Base-by-base conservation (phyloP, 208 protist species). In the Acanthamoeba triangularis region DNA sequence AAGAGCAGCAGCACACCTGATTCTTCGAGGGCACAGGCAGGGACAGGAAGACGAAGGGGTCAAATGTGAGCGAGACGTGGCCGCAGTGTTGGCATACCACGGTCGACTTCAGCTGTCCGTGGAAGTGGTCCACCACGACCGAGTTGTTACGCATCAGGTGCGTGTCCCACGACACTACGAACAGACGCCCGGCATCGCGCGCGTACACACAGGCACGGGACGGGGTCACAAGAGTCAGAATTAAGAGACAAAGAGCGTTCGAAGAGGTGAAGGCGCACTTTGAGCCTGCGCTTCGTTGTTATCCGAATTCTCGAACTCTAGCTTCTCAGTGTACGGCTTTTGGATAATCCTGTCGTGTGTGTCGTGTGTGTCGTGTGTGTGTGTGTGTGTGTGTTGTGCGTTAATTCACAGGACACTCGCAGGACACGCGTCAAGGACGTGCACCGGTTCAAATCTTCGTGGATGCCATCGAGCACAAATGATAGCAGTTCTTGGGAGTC, bases 71-170 rank as follows among this genome's bases (percentile, higher is more conserved):
- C 3, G 90, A 95, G 8, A 94, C 44, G 25, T 96, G 35, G 61
- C 30, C 69, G 93, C 95, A 97, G 28, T 76, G 23, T 18, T 92
- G 96, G 94, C 96, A 97, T n/a, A 95, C 93, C 3, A 97, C 54
- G 25, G 41, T 74, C 1, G 96, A 97, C 61, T 97, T 96, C 20
- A 97, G 67, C 93, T 94, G 96, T 97, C 33, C 85, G 44, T 88
- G 96, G 95, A 92, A 92, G 52, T 52, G 52, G 37, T 92, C 85
- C 1, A 98, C 98, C 80, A 99, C 97, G 35, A 98, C 93, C 7
- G 98, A 99, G 25, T 97, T 96, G 88, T 99, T 99, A 54, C 96
- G 90, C 61, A 97, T 69, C 37, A 92, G 96, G 93, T 99, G 99
- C 44, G 98, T 95, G 13, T 93, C 87, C 98, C 98, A 99, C 56